These are phyloP conservation scores for Vitis vinifera DNA, from an alignment of 164 flowering plant genomes.

Conservation along the genomic window DNA sequence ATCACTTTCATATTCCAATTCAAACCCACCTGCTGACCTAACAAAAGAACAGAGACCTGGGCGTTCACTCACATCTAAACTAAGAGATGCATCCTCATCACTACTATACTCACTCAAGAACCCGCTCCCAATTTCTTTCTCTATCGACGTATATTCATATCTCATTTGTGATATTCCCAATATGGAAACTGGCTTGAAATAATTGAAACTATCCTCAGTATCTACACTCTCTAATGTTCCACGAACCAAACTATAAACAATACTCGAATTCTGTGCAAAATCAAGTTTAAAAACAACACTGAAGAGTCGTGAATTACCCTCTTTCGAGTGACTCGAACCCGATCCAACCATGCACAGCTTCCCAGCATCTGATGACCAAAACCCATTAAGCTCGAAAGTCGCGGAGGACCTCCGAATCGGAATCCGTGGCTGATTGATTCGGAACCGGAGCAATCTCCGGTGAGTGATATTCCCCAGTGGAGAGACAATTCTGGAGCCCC, in stretches of 20 bases:
- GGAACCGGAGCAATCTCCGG: background rate
- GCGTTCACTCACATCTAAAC: background rate
- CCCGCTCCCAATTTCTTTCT: slow-evolving; percentile 10
- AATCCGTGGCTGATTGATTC: slow-evolving; percentile 14
- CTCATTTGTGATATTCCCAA: slow-evolving; percentile 18
- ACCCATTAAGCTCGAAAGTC: slow-evolving; percentile 28
- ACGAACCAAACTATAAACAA: slow-evolving; percentile 24
- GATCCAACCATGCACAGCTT: slow-evolving; percentile 46
- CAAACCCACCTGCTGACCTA: background rate
- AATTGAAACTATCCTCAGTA: slow-evolving; percentile 5
- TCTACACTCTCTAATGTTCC: slow-evolving; percentile 38
- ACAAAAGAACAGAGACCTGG: slow-evolving; percentile 8
- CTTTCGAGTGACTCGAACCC: background rate
- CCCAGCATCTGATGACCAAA: slow-evolving; percentile 34
- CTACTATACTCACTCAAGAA: slow-evolving; percentile 9
- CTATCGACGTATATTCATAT: slow-evolving; percentile 25
- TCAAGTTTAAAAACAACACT: slow-evolving; percentile 32
- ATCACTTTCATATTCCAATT: slow-evolving; percentile 27
- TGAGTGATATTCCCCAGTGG: background rate
- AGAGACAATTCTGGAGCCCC: background rate
- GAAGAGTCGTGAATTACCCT: slow-evolving; percentile 8
- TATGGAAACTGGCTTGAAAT: slow-evolving; percentile 30
- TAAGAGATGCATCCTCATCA: slow-evolving; percentile 9
- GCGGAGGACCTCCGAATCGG: background rate
- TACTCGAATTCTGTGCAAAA: slow-evolving; percentile 18